These are phyloP conservation scores for Akanthomyces uredinophilus DNA, from an alignment of 2,329 filamentous ascomycete species.

Conservation along the genomic window DNA sequence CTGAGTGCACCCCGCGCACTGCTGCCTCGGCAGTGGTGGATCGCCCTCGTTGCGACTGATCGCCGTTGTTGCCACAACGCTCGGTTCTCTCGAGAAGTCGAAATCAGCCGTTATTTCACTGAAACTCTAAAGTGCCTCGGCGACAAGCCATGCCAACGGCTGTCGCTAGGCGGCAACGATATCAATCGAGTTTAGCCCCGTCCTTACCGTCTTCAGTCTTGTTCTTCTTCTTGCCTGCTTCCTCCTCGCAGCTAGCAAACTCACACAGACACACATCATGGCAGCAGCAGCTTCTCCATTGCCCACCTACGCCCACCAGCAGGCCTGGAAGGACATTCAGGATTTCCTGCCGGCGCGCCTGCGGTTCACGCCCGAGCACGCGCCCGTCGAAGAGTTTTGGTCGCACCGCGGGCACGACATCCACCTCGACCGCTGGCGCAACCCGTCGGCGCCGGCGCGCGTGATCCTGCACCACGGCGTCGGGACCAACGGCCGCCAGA, in stretches of 20 bases:
- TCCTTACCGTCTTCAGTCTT: not conserved
- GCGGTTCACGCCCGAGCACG: not conserved
- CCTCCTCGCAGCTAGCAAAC: not conserved
- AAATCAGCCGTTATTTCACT: too few species aligned
- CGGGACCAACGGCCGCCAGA: slow-evolving; percentile 6
- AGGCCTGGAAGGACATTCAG: slow-evolving; percentile 8
- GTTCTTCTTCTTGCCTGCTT: not conserved
- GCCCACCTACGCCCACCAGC: slow-evolving; percentile 1
- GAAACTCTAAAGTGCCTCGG: not conserved
- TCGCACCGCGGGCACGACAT: not conserved
- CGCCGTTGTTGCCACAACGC: not conserved
- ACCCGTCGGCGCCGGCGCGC: not conserved
- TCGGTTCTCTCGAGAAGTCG: not conserved
- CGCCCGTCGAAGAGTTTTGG: slow-evolving; percentile 1
- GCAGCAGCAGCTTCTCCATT: not conserved
- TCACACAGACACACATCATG: not conserved
- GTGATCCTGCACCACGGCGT: slow-evolving; percentile 7
- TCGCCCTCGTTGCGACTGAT: not conserved
- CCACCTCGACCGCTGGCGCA: slow-evolving; percentile 6
- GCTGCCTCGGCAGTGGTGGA: not conserved
- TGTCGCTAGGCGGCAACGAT: not conserved
- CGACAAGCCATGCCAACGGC: not conserved
- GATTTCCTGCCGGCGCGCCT: not conserved
- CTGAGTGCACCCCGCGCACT: not conserved
- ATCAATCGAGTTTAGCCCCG: not conserved